Conservation (phyloP, 1,139 yeast genomes). For the Trichomonascaceae sp. region DNA sequence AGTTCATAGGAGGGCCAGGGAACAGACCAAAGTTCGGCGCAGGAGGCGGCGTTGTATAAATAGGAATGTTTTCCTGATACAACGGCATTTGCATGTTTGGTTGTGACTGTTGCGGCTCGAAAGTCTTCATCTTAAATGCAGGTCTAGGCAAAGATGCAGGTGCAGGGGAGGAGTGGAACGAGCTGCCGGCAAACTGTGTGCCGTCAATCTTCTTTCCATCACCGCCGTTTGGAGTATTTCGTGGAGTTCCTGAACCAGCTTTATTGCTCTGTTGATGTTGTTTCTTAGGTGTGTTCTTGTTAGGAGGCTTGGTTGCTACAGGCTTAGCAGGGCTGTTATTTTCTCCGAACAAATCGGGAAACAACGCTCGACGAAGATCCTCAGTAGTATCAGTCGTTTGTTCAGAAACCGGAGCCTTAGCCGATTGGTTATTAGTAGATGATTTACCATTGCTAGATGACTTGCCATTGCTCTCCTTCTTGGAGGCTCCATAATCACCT, state of each 20-base stretch:
- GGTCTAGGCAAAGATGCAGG: constrained; percentile 41
- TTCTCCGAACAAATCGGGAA: constrained; percentile 6
- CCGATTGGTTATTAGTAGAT: constrained; percentile 1
- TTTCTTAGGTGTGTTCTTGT: constrained; percentile 11
- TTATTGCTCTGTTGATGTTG: constrained; percentile 1
- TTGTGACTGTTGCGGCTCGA: not conserved
- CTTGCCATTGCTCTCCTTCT: constrained; percentile 2
- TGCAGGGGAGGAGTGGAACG: constrained; percentile 40
- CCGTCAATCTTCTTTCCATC: constrained; percentile 10
- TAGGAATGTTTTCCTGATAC: not conserved
- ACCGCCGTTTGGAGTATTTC: not conserved
- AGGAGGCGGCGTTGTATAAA: not conserved
- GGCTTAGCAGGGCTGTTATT: not conserved
- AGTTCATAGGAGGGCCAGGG: not conserved
- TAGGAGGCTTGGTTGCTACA: not conserved
- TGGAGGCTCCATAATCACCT: constrained; percentile 2
- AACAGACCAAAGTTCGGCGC: not conserved
- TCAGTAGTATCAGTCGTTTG: constrained; percentile 6
- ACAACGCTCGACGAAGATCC: constrained; percentile 9
- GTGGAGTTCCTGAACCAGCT: not conserved
- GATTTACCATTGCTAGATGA: not conserved
- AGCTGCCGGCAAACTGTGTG: constrained; percentile 35
- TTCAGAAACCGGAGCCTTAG: constrained; percentile 4
- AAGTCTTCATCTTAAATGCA: constrained; percentile 25
- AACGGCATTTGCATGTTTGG: not conserved